These are phyloP conservation scores for Coprinopsis strossmayeri DNA, from an alignment of 768 basidiomycete species.

Conservation along the genomic window DNA sequence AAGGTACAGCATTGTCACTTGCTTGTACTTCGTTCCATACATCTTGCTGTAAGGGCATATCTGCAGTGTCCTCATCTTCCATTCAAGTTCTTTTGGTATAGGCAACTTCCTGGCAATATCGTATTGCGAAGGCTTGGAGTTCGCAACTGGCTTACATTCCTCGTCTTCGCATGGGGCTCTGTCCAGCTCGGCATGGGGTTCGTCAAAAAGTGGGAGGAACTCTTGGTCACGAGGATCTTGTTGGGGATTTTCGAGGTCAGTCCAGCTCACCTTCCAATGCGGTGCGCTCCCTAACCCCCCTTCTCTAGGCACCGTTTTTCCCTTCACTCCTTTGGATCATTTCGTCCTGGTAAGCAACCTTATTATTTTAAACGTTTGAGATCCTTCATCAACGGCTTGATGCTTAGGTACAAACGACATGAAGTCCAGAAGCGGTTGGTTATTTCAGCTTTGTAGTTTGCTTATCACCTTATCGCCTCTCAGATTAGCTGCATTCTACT, in stretches of 20 bases:
- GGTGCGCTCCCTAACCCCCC: neutral
- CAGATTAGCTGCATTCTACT: slow-evolving; percentile 18
- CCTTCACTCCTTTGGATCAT: slow-evolving; percentile 40
- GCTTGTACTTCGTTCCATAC: slow-evolving; percentile 40
- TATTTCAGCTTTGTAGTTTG: neutral
- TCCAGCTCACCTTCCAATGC: no score
- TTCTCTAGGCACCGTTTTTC: slow-evolving; percentile 36
- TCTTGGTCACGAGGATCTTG: slow-evolving; percentile 35
- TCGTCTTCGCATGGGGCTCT: slow-evolving; percentile 35
- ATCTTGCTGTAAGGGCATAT: slow-evolving; percentile 33
- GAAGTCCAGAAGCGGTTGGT: slow-evolving; percentile 24
- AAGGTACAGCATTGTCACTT: slow-evolving; percentile 36
- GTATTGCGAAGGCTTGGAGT: slow-evolving; percentile 36
- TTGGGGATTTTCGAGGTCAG: slow-evolving; percentile 39
- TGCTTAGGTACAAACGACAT: slow-evolving; percentile 20
- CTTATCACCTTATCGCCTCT: neutral
- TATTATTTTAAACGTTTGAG: neutral
- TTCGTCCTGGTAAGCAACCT: slow-evolving; percentile 29
- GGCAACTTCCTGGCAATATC: slow-evolving; percentile 41
- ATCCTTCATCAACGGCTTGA: neutral
- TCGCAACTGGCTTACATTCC: slow-evolving; percentile 37
- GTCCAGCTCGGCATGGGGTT: slow-evolving; percentile 42
- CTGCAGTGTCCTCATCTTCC: slow-evolving; percentile 37
- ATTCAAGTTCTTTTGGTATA: no score
- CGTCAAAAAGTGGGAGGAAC: slow-evolving; percentile 31